These are phyloP conservation scores for Purpureocillium takamizusanense DNA, from an alignment of 2,329 filamentous ascomycete genomes.

Conservation along the genomic window DNA sequence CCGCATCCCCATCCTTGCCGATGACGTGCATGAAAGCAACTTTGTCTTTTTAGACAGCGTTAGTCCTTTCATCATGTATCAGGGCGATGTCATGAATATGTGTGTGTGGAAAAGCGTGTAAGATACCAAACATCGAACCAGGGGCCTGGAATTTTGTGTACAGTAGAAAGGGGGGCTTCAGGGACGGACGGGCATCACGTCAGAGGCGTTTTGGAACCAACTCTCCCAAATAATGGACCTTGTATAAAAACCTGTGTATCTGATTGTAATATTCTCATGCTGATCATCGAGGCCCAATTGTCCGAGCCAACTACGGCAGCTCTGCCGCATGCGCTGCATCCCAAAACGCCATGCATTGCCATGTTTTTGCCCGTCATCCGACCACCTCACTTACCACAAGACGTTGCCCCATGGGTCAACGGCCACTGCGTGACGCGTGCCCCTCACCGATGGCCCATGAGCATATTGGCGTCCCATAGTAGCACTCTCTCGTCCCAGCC, in stretches of 20 bases:
- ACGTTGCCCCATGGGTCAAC: too few species aligned
- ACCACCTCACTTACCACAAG: too few species aligned
- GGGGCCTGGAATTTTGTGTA: background rate
- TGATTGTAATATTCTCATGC: background rate
- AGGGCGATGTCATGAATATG: too few species aligned
- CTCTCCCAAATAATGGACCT: conserved; percentile 2
- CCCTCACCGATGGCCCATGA: conserved; percentile 22
- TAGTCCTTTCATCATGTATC: background rate
- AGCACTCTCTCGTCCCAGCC: conserved; percentile 90
- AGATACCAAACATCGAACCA: too few species aligned
- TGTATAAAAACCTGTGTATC: background rate
- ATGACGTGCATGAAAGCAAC: background rate
- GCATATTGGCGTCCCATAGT: conserved; percentile 75
- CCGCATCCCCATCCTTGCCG: background rate
- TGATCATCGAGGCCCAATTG: too few species aligned
- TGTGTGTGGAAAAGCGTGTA: too few species aligned
- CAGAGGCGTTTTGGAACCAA: conserved; percentile 1
- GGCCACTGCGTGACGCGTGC: too few species aligned
- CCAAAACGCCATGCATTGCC: background rate
- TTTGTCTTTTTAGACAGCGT: background rate
- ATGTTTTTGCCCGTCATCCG: background rate
- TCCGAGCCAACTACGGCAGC: too few species aligned
- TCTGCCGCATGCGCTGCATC: too few species aligned
- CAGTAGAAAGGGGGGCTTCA: background rate
- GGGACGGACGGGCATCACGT: background rate